Base-by-base conservation (phyloP, 2,329 filamentous ascomycete species). In the Clonostachys byssicola region DNA sequence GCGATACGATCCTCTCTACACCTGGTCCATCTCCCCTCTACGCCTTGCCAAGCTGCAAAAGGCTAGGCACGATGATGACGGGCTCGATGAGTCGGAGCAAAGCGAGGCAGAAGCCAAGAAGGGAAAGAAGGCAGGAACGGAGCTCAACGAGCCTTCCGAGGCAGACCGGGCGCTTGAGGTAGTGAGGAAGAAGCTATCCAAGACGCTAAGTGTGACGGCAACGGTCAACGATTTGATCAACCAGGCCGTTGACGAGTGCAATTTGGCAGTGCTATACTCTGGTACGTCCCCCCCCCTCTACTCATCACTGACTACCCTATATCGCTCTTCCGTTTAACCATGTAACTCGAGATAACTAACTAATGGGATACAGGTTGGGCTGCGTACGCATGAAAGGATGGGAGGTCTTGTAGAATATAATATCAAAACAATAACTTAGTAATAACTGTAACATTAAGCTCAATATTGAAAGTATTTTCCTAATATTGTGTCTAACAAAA, bases 161-260 rank as follows among this genome's bases (percentile, higher is more conserved):
- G 95, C 94, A 3, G 92, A 96, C 53, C 78, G 95, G 48, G 94
- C 95, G 2, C 74, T 99, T 47, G 89, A 91, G 48, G 88, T 97
- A 18, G 94, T 99, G 48, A 84, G 89, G 62, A 97, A 96, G 80
- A 99, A 99, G 72, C 68, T 99, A 55, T 89, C 87, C 52, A 96
- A 96, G 75, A 92, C 89, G 3, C 67, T 99, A 62, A 99, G 92
- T 63, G 92, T 96, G 16, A 89, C 88, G 47, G 95, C 94, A 4
- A 96, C 91, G 13, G 94, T 99, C 46, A 97, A 96, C 60, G 94
- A 99, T 62, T 70, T 99, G 53, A 99, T 99, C 54, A 94, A 96
- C 63, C 88, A 95, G 69, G 92, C 94, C 8, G 92, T 88, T 2
- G 94, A 99, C 66, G 92, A 96, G 71, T 81, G 81, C 55, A 96